Evolutionary conservation across 768 basidiomycete species (phyloP).

Genomic region (Steccherinum ochraceum): DNA sequence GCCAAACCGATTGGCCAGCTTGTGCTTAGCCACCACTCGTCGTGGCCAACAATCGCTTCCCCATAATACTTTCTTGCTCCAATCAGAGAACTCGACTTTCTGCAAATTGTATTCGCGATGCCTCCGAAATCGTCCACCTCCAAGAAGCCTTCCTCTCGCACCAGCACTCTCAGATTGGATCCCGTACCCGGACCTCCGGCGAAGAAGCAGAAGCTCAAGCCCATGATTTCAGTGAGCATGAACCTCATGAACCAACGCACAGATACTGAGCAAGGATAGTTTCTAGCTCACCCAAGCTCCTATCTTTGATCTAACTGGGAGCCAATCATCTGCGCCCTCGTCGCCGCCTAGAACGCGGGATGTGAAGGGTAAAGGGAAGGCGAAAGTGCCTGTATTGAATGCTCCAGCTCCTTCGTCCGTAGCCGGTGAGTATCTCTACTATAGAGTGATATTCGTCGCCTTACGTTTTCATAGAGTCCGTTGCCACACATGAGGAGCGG

Average conservation of each 20-base stretch:
- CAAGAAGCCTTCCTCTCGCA: conserved; percentile 1
- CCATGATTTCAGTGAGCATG: conserved; percentile 17
- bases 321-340: conserved; percentile 8
- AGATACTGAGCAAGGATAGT: conserved; percentile 9
- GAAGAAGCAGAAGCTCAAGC: conserved; percentile 18
- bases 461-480: not conserved
- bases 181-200: conserved; percentile 9
- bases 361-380: conserved; percentile 20
- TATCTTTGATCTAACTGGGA: conserved; percentile 12
- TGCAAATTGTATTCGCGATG: not conserved
- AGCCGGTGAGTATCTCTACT: not conserved
- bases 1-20: too few species aligned
- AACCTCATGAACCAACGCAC: not conserved
- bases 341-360: not conserved
- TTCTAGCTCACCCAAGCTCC: conserved; percentile 16
- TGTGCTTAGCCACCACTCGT: too few species aligned
- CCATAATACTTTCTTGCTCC: too few species aligned
- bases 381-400: not conserved
- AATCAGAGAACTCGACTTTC: not conserved
- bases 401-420: not conserved
- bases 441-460: not conserved
- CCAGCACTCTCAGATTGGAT: conserved; percentile 7
- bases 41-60: too few species aligned
- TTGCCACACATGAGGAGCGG: not conserved
- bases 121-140: not conserved